phyloP scores from a whole-genome alignment of 306 rosid genomes.

The Quercus alba region DNA sequence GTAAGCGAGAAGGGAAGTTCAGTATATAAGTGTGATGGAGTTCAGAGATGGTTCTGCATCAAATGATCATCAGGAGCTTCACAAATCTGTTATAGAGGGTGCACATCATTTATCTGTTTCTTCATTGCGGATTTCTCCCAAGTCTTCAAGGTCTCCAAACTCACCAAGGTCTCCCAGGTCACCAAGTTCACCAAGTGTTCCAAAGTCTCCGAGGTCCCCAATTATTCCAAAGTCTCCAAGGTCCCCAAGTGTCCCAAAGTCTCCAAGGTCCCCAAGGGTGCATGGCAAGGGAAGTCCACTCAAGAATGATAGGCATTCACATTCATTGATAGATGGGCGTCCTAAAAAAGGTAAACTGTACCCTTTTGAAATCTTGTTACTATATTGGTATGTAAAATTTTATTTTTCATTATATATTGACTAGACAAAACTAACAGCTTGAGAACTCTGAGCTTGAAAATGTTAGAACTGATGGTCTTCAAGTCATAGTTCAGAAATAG shows the following conservation, averaged over 20 bases:
- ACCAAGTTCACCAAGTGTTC: conserved; percentile 38
- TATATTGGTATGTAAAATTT: not conserved
- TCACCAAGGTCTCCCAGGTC: conserved; percentile 44
- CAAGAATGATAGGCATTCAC: conserved; percentile 28
- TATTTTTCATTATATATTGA: not conserved
- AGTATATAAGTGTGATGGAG: conserved; percentile 41
- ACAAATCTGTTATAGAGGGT: conserved; percentile 38
- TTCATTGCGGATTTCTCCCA: conserved; percentile 39
- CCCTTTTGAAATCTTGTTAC: not conserved
- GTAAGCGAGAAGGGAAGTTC: conserved; percentile 15
- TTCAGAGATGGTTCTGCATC: conserved; percentile 39
- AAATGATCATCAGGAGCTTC: conserved; percentile 47
- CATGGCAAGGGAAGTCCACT: conserved; percentile 33
- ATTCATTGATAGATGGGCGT: conserved; percentile 42
- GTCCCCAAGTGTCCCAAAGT: conserved; percentile 42
- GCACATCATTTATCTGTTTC: conserved; percentile 46
- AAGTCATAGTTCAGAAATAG: not conserved
- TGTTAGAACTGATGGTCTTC: not conserved
- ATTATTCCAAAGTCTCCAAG: conserved; percentile 27
- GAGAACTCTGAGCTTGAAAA: not conserved
- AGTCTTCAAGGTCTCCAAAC: conserved; percentile 37
- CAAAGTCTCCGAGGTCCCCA: conserved; percentile 43
- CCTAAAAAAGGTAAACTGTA: conserved; percentile 51
- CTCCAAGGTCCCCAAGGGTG: conserved; percentile 38
- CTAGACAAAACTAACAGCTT: not conserved